Conservation (phyloP, 2,329 filamentous ascomycete species). For the Clarireedia monteithiana region DNA sequence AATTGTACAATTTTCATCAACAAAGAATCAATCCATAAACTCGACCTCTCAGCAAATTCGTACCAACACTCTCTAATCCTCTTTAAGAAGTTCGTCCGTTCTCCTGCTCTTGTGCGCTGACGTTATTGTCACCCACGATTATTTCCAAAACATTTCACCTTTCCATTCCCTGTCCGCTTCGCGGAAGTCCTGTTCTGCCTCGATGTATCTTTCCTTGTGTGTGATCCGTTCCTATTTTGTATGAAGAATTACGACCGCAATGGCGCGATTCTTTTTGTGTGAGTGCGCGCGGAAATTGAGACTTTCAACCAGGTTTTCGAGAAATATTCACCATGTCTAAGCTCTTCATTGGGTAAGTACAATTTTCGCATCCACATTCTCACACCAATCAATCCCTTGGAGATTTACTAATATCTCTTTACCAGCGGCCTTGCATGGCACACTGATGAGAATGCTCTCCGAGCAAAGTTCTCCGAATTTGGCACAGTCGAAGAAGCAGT, state of each 20-base stretch:
- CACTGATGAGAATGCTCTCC: slow-evolving; percentile 82
- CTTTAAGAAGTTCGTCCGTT: slow-evolving; percentile 31
- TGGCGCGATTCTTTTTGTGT: slow-evolving; percentile 27
- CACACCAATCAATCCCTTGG: background rate
- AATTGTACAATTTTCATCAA: background rate
- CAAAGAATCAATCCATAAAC: slow-evolving; percentile 6
- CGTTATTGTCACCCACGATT: slow-evolving; percentile 19
- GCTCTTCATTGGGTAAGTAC: slow-evolving; percentile 82
- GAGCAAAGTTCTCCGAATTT: slow-evolving; percentile 87
- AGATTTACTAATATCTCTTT: slow-evolving; percentile 1
- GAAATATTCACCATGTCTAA: slow-evolving; percentile 64
- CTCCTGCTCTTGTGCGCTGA: slow-evolving; percentile 29
- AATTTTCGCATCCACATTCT: background rate
- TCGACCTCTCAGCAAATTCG: background rate
- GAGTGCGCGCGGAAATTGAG: slow-evolving; percentile 32
- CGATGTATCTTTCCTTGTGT: slow-evolving; percentile 31
- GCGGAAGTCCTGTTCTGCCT: slow-evolving; percentile 29
- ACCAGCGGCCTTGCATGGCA: slow-evolving; percentile 93
- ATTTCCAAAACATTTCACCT: slow-evolving; percentile 18
- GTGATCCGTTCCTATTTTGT: slow-evolving; percentile 27
- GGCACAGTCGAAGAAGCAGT: slow-evolving; percentile 92
- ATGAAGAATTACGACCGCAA: slow-evolving; percentile 25
- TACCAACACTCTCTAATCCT: slow-evolving; percentile 17
- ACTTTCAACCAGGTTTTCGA: slow-evolving; percentile 30
- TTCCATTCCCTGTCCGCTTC: slow-evolving; percentile 24